Conservation (phyloP, 306 rosid genomes). For the Vigna hirtella region DNA sequence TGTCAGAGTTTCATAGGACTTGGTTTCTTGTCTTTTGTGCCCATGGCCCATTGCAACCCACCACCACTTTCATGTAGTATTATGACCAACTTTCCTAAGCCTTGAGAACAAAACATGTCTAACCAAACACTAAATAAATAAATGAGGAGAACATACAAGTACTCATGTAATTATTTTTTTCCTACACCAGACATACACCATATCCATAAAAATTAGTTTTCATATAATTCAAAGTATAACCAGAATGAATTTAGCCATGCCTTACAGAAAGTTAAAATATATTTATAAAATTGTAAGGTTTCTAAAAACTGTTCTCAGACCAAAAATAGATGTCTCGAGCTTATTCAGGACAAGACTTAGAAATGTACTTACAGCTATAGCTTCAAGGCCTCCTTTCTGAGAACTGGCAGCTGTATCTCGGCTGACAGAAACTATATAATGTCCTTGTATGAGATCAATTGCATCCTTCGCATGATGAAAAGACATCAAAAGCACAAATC, state of each 20-base stretch:
- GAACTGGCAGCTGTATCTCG: constrained; percentile 72
- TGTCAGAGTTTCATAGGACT: neutral
- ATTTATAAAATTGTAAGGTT: constrained; percentile 27
- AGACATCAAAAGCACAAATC: constrained; percentile 26
- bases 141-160: neutral
- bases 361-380: constrained; percentile 83
- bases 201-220: constrained; percentile 33
- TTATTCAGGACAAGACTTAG: constrained; percentile 18
- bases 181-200: neutral
- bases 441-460: constrained; percentile 98
- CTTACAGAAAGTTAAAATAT: constrained; percentile 26
- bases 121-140: neutral
- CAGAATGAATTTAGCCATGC: constrained; percentile 23
- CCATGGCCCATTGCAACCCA: constrained; percentile 31
- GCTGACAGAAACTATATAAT: constrained; percentile 85
- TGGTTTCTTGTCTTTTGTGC: constrained; percentile 19
- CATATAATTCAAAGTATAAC: constrained; percentile 19
- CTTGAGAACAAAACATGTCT: constrained; percentile 9
- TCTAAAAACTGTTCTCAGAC: constrained; percentile 16
- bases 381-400: constrained; percentile 89
- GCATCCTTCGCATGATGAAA: constrained; percentile 73
- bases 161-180: neutral
- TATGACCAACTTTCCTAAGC: constrained; percentile 9
- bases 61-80: constrained; percentile 32
- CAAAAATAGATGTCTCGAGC: constrained; percentile 37